Evolutionary conservation across 1,139 yeast species (phyloP).

Genomic region (Meyerozyma sp.): DNA sequence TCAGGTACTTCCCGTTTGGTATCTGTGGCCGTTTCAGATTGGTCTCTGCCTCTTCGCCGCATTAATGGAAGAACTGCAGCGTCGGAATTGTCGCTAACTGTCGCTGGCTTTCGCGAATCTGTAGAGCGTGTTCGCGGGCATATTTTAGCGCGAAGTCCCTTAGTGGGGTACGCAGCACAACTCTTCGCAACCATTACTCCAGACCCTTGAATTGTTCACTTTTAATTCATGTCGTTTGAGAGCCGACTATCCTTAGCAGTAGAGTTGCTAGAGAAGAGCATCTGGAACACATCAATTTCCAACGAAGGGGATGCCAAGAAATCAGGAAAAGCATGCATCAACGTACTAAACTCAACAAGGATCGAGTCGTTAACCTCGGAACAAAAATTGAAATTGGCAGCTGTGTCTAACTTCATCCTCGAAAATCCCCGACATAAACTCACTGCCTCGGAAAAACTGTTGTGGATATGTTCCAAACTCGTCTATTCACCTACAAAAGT

Average conservation of each 20-base stretch:
- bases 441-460: conserved; percentile 19
- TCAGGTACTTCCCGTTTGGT: not conserved
- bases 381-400: conserved; percentile 3
- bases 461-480: conserved; percentile 41
- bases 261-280: not conserved
- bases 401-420: conserved; percentile 18
- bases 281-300: not conserved
- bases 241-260: not conserved
- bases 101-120: too few relatives aligned
- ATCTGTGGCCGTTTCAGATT: not conserved
- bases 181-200: not conserved
- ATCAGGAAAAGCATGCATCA: conserved; percentile 20
- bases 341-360: conserved; percentile 18
- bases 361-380: conserved; percentile 6
- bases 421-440: conserved; percentile 14
- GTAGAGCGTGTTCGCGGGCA: too few relatives aligned
- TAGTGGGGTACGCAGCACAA: not conserved
- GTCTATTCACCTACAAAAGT: conserved; percentile 10
- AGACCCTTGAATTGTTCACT: not conserved
- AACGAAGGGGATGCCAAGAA: conserved; percentile 11
- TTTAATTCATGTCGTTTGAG: not conserved
- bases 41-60: not conserved
- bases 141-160: too few relatives aligned
- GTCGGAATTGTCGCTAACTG: too few relatives aligned
- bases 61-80: not conserved